Evolutionary conservation across 2,329 filamentous ascomycete genomes (phyloP), one percentile per base, ranked within the genome.

Genomic region (Aspergillus thermomutatus): DNA sequence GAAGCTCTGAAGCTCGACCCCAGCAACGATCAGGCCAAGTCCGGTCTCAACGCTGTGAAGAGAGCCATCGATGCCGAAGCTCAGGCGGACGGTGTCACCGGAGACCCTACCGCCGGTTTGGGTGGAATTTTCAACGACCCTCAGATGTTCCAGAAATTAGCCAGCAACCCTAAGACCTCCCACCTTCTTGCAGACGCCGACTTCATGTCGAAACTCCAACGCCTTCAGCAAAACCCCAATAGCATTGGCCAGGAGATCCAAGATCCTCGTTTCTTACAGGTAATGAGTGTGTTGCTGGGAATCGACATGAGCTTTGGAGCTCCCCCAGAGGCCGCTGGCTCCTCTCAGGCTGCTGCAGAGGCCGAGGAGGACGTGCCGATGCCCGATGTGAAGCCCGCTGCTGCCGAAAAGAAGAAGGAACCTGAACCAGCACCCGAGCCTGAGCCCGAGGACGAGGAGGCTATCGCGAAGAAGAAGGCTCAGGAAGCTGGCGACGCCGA

Each of bases 121-220:
- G 90, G 90, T 65, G 85, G 87, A 72, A 92, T 99, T 83, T 97
- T 99, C 83, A 93, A 86, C 73, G 95, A 99, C 74, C 94, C 94
- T 19, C 86, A 92, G 69, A 80, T 99, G 64, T 82, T 95, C 61
- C 84, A 91, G 74, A 99, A 99, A 81, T 87, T 99, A 57, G 92
- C 92, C 61, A 84, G 79, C 67, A 97, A 97, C 80, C 94, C 95
- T 61, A 97, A 97, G 86, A 99, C 95, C 10, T 87, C 88, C 63
- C 74, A 81, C 11, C 85, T 89, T 67, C 86, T 99, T 31, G 88
- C 86, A 57, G 94, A 99, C 70, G 83, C 88, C 9, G 80, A 85
- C 27, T 99, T 99, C 79, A 96, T 99, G 88, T 79, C 82, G 63
- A 97, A 96, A 79, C 82, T 99, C 56, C 87, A 94, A 75, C 82